Percentiles rank a stretch among this genome's conserved stretches.
These are phyloP conservation scores for Dendrobium chrysotoxum DNA, from an alignment of 106 monocot species.

Conservation along the genomic window DNA sequence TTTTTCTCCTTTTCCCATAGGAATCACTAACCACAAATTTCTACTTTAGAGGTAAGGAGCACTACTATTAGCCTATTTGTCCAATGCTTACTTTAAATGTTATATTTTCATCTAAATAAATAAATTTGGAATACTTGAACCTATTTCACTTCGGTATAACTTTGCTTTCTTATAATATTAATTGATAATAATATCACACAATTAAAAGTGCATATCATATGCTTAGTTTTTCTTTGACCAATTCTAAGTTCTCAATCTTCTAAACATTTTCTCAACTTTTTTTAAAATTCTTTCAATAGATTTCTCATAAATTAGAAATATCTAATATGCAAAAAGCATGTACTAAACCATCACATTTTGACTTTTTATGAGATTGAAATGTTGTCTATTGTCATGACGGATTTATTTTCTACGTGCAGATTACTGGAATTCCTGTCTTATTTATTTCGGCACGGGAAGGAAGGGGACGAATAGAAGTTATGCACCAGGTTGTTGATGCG, in stretches of 20 bases:
- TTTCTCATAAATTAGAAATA: neutral
- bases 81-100: too few species aligned
- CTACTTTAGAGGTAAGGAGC: too few species aligned
- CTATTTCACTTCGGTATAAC: too few species aligned
- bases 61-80: too few species aligned
- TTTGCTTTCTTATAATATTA: too few species aligned
- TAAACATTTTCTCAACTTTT: neutral
- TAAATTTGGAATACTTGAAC: too few species aligned
- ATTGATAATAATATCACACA: too few species aligned
- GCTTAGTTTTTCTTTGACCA: neutral
- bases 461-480: conserved; percentile 60
- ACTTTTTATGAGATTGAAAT: neutral
- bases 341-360: neutral
- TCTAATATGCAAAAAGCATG: neutral
- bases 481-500: conserved; percentile 69
- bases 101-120: too few species aligned
- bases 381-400: neutral
- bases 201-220: neutral
- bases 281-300: neutral
- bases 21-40: too few species aligned
- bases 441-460: conserved; percentile 97
- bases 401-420: conserved; percentile 22
- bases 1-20: too few species aligned
- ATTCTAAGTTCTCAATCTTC: neutral
- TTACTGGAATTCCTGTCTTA: conserved; percentile 89